Evolutionary conservation across 139 green algal species (phyloP), one percentile per base, ranked within the genome.

Genomic region (Nannochloris sp.): DNA sequence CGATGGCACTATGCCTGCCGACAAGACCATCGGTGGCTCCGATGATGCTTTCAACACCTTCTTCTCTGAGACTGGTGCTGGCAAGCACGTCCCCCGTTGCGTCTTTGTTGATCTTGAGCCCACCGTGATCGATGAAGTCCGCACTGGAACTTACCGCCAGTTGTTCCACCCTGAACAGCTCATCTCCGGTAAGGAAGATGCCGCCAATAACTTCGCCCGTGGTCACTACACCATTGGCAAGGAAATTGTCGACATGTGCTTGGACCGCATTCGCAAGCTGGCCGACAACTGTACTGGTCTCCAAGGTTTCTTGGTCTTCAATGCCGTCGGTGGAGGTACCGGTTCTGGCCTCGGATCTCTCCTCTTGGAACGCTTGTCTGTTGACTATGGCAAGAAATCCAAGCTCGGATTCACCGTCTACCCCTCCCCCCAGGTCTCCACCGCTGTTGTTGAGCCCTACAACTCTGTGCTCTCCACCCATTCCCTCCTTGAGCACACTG

Each of bases 351-450:
- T 97, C 39, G 91, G 91, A 75, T 96, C 91, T 42, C 87, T 97
- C 31, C 85, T 97, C 78, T 85, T 97, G 71, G 91, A 97, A 89
- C 87, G 90, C 73, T 88, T 96, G 72, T 95, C 85, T 34, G 93
- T 98, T 1, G 93, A 99, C 85, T 99, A 99, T 70, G 93, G 93
- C 84, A 99, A 98, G 87, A 99, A 99, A 85, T 96, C 88, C 79
- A 99, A 99, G 90, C 86, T 99, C 42, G 90, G 88, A 76, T 97
- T 97, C 89, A 95, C 90, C 34, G 80, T 97, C 13, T 97, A 96
- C 83, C 91, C 91, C 53, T 95, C 85, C 19, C 91, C 91, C 64
- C 81, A 87, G 74, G 85, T 97, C 37, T 96, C 90, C 45, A 97
- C 88, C 51, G 89, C 91, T 45, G 91, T 97, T 35, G 90, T 96